Base-by-base conservation (phyloP, 75 land plant species). In the Cryptomeria japonica region DNA sequence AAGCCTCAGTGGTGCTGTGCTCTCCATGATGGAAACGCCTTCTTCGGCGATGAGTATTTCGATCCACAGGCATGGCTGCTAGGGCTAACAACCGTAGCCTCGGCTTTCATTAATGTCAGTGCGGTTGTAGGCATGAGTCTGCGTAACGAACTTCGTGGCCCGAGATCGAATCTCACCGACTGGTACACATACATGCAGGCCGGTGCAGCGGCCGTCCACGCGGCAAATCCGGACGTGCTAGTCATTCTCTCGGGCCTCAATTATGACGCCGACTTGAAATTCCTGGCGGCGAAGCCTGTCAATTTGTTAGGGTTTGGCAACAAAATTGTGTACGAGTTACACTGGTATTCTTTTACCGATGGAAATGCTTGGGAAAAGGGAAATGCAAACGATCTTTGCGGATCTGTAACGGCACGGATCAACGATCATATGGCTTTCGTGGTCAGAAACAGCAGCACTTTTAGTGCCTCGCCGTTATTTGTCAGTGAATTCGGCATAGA, bases 401-500 rank as follows among this genome's bases (percentile, higher is more conserved):
- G 61, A 36, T 3, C 25, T 9, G 76, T 70, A 0, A 53, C 86
- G 46, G 64, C 28, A 5, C 49, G 51, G 41, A 73, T 89, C 39
- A 49, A 76, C 1, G n/a, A 76, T 12, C 61, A 64, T 38, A 87
- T 84, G 15, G 89, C 61, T 3, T 88, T 87, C 76, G 44, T 80
- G 15, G 85, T 37, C 58, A 70, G 19, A 11, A 55, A 39, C 55
- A 28, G 10, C 37, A 36, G 28, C 37, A 19, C 2, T 42, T 25
- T 28, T 6, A 83, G 46, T n/a, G 46, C n/a, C 9, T 38, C 82
- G 46, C 93, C 93, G 0, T 37, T 92, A 84, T 89, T 92, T 41
- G 41, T 93, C 75, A 90, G 94, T 51, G 94, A 93, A 88, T 93
- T 93, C 76, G 94, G 94, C 15, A 87, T 90, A 5, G 91, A 93